A percentile compares a stretch with the other conserved stretches of the same genome.
Evolutionary conservation across 345 rosid genomes (phyloP).

Genomic region (Anastatica hierochuntica): DNA sequence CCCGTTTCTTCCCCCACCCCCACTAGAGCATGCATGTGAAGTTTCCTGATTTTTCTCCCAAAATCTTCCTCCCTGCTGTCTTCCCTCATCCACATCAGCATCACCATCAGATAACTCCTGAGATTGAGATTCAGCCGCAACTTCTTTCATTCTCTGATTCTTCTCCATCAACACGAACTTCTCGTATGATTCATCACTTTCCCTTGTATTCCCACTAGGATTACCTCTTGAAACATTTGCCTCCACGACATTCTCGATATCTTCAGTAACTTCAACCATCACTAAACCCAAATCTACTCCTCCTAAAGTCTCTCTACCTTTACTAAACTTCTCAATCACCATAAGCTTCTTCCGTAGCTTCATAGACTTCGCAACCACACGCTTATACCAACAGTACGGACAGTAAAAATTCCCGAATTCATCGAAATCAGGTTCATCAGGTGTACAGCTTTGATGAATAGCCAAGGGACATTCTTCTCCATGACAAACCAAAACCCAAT

Average conservation of each 20-base stretch:
- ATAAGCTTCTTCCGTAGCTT: constrained; percentile 28
- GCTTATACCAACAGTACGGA: constrained; percentile 56
- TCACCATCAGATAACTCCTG: not conserved
- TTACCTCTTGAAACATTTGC: too few species aligned
- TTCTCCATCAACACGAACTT: constrained; percentile 2
- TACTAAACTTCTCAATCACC: constrained; percentile 21
- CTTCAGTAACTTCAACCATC: too few species aligned
- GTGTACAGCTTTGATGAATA: constrained; percentile 35
- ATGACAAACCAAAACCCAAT: constrained; percentile 30
- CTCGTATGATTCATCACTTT: not conserved
- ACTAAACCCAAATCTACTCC: too few species aligned
- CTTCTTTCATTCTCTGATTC: constrained; percentile 4
- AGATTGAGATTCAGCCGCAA: not conserved
- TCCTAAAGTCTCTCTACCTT: constrained; percentile 10
- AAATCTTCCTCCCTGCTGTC: too few species aligned
- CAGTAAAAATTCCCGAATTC: constrained; percentile 46
- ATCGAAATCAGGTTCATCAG: constrained; percentile 29
- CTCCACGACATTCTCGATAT: not conserved
- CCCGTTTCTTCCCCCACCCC: too few species aligned
- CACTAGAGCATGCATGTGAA: too few species aligned
- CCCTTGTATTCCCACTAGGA: too few species aligned
- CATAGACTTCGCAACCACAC: constrained; percentile 12
- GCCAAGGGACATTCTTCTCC: constrained; percentile 35
- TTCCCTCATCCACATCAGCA: not conserved
- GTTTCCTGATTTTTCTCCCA: too few species aligned